phyloP scores from a whole-genome alignment of 345 rosid species.

The Angophora floribunda region DNA sequence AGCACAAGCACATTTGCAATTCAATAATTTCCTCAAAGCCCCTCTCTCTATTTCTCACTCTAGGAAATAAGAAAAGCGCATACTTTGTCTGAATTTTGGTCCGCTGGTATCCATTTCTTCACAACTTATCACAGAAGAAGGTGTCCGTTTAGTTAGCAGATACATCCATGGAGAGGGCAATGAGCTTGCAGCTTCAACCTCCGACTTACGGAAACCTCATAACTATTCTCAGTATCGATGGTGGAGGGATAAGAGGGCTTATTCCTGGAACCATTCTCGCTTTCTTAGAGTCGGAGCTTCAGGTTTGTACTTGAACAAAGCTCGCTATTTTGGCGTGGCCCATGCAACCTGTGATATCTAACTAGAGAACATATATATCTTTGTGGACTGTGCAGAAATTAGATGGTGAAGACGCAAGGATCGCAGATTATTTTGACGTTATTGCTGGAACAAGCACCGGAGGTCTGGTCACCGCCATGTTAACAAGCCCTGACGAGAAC shows the following conservation, averaged over 20 bases:
- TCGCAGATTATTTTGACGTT: conserved; percentile 53
- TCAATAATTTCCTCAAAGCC: not conserved
- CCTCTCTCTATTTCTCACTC: not conserved
- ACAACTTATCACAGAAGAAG: not conserved
- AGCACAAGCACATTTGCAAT: not conserved
- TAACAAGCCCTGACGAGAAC: conserved; percentile 28
- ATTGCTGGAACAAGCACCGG: conserved; percentile 52
- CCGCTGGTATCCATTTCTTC: not conserved
- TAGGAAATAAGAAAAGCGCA: not conserved
- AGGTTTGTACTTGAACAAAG: conserved; percentile 1
- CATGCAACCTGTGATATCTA: not conserved
- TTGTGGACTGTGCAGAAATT: conserved; percentile 19
- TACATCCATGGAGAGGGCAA: not conserved
- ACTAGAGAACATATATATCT: not conserved
- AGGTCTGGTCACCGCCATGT: conserved; percentile 48
- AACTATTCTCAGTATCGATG: conserved; percentile 39
- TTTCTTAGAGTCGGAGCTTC: conserved; percentile 23
- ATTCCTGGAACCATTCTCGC: conserved; percentile 24
- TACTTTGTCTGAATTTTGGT: not conserved
- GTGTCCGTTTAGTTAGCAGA: not conserved
- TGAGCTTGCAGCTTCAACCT: not conserved
- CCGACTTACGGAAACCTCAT: conserved; percentile 20
- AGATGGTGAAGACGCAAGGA: conserved; percentile 38
- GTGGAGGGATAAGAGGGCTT: conserved; percentile 36
- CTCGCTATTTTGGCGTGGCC: not conserved